A percentile compares a stretch with the other conserved stretches of the same genome.
These are phyloP conservation scores for Gamsiella multidivaricata DNA, from an alignment of 192 early-diverging fungal genomes.

Conservation along the genomic window DNA sequence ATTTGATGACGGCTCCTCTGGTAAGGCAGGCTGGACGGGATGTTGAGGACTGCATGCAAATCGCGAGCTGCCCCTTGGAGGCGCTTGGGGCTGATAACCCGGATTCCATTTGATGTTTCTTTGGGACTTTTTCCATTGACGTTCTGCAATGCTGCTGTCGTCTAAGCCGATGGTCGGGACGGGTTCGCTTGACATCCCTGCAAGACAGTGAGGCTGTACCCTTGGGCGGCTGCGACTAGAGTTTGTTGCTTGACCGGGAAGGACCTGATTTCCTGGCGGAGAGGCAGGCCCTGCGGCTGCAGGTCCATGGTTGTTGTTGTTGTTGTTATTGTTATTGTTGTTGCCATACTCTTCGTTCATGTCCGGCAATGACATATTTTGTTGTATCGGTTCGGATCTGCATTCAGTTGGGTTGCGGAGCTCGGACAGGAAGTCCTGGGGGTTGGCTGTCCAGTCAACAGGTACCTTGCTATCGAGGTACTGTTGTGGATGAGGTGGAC, in stretches of 20 bases:
- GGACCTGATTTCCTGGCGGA: slow-evolving; percentile 1
- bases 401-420: neutral
- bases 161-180: neutral
- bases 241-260: slow-evolving; percentile 6
- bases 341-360: slow-evolving; percentile 9
- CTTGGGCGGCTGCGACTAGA: slow-evolving; percentile 18
- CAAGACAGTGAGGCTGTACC: slow-evolving; percentile 21
- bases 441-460: slow-evolving; percentile 22
- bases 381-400: neutral
- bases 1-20: no score
- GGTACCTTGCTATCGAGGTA: neutral
- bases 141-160: neutral
- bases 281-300: slow-evolving; percentile 4
- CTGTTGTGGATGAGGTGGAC: slow-evolving; percentile 2
- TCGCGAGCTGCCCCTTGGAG: neutral
- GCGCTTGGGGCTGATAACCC: neutral
- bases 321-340: neutral
- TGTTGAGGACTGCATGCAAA: neutral
- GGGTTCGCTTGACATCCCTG: neutral
- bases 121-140: neutral
- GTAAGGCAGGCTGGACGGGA: no score
- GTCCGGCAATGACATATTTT: slow-evolving; percentile 13
- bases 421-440: slow-evolving; percentile 9
- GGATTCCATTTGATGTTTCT: no score
- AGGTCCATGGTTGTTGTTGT: neutral